Base-by-base conservation (phyloP, 2,329 filamentous ascomycete species). In the Monosporascus sp. region DNA sequence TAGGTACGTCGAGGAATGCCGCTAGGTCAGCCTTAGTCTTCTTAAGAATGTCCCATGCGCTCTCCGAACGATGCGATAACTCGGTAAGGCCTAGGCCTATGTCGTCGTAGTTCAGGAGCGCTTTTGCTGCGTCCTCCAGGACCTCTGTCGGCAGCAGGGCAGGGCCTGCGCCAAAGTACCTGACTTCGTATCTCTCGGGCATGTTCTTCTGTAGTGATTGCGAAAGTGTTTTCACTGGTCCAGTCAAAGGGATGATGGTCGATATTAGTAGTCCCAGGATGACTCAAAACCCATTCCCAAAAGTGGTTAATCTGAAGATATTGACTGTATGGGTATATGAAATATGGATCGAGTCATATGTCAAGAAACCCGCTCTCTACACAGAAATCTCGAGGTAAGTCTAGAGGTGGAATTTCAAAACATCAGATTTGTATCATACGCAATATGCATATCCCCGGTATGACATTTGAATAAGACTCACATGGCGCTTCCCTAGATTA, bases 141-240 rank as follows among this genome's bases (percentile, higher is more conserved):
- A 97, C 89, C 4, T 82, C 73, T 14, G 89, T 95, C 24, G 92
- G 92, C 18, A 97, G 80, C 35, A 84, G 77, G n/a, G 93, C 91
- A 48, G 93, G 93, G 58, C 93, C 93, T 50, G 93, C 92, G 56
- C 92, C 91, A 63, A 96, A 96, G 73, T 95, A 94, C 60, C 85
- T 81, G 68, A 94, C 82, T 58, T 93, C 86, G 62, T 83, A 41
- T 41, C 38, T 41, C 38, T 41, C 38, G 46, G 58, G 57, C 60
- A 62, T 62, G 18, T 43, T 43, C 18, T 47, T 22, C 50, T 35
- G 14, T 5, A 20, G 14, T 39, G 22, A 11, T 24, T 20, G 31
- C 6, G 6, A 43, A 20, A 43, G 8, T 20, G 22, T 14, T 14
- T 18, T 14, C 9, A 5, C 17, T 9, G 2, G 22, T 6, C 39